Evolutionary conservation across 2,329 filamentous ascomycete species (phyloP), one percentile per base, ranked within the genome.

Genomic region (Pseudogymnoascus sp.): DNA sequence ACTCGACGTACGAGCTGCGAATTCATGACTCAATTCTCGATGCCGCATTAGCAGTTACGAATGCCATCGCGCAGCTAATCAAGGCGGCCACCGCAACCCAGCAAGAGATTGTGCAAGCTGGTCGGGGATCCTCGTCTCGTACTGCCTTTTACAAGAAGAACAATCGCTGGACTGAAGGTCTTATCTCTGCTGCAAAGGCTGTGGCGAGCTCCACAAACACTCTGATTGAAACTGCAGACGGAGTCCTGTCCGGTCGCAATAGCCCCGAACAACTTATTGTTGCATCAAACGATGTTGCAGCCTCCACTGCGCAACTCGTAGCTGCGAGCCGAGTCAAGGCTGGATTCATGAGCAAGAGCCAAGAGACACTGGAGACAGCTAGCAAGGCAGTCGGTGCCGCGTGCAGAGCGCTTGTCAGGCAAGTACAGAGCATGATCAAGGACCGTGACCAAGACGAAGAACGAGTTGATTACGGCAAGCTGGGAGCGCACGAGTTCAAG

Each of bases 71-170:
- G 0, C 89, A 91, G 74, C 84, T 99, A 64, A 97, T 99, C 81
- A 93, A 95, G 77, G 95, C 95, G 0, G 95, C 95, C 5, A 96
- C 93, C 0, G 87, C 84, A 16, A 96, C 93, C 1, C 95, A 99
- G 75, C 88, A 96, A 74, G 95, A 99, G 78, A 99, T 99, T 73
- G 95, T 99, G 46, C 88, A 92, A 68, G 91, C 96, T 67, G 95
- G 95, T 6, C 88, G 90, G 18, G 95, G 95, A 37, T 89, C 88
- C 25, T 91, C 90, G 61, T 96, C 91, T 50, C 85, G 88, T 64
- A 96, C 93, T 1, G 92, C 93, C 23, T 99, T 99, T 77, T 99
- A 99, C 87, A 97, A 97, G 84, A 97, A 97, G 82, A 97, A 99
- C 84, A 99, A 97, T 78, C 86, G 95, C 61, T 99, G 95, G 95